These are phyloP conservation scores for Arthrobotrys sinensis DNA, from an alignment of 2,329 filamentous ascomycete genomes.

Conservation along the genomic window DNA sequence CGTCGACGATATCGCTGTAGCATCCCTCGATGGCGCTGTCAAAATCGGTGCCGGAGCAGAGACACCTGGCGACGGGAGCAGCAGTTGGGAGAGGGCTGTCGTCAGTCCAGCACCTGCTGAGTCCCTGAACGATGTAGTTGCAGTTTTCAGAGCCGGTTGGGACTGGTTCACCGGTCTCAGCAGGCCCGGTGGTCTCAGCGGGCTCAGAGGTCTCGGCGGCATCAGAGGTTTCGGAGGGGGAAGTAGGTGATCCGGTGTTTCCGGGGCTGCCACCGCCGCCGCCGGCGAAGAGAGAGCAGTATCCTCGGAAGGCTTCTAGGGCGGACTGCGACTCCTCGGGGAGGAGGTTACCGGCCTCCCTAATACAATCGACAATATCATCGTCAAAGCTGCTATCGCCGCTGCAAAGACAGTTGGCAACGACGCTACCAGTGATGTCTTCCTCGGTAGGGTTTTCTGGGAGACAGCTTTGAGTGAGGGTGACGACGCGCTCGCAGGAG, in stretches of 20 bases:
- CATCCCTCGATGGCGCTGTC: constrained; percentile 33
- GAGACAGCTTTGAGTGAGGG: constrained; percentile 1
- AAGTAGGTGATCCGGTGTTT: neutral
- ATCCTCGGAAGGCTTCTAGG: constrained; percentile 25
- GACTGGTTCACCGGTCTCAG: too few species aligned
- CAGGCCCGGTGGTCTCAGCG: too few species aligned
- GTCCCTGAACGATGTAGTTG: constrained; percentile 1
- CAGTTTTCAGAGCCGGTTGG: constrained; percentile 15
- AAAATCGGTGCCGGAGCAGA: constrained; percentile 39
- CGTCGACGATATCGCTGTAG: constrained; percentile 28
- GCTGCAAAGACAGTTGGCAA: constrained; percentile 34
- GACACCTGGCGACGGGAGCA: constrained; percentile 26
- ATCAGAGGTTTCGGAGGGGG: constrained; percentile 4
- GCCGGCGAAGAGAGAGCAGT: constrained; percentile 21
- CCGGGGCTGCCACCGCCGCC: constrained; percentile 7
- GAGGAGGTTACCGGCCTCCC: neutral
- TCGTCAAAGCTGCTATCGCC: constrained; percentile 16
- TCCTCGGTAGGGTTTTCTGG: neutral
- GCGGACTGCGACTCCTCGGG: neutral
- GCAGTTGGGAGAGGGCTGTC: constrained; percentile 22
- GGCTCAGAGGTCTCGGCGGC: neutral
- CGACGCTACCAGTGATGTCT: neutral
- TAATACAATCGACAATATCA: constrained; percentile 14
- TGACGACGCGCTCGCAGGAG: neutral
- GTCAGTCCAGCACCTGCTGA: constrained; percentile 38